phyloP scores from a whole-genome alignment of 1,284 basidiomycete species.

The Apiotrichum gamsii region DNA sequence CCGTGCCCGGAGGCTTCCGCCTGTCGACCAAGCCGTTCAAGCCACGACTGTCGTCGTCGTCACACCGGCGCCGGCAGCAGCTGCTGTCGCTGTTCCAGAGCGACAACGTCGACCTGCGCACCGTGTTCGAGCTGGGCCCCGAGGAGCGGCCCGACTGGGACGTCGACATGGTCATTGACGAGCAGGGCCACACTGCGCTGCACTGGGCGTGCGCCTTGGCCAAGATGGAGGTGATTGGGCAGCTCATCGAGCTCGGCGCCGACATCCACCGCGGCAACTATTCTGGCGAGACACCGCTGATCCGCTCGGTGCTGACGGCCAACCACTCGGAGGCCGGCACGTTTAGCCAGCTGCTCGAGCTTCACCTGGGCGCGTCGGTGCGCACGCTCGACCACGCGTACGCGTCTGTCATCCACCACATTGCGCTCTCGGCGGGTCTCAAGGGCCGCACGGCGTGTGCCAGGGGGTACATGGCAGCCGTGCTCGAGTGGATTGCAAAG shows the following conservation, averaged over 20 bases:
- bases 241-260: slow-evolving; percentile 65
- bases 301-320: slow-evolving; percentile 83
- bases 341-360: slow-evolving; percentile 63
- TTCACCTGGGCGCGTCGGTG: slow-evolving; percentile 56
- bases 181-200: slow-evolving; percentile 88
- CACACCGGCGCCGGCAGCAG: slow-evolving; percentile 48
- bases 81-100: slow-evolving; percentile 34
- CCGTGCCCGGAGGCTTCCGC: slow-evolving; percentile 51
- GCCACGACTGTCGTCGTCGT: slow-evolving; percentile 52
- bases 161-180: slow-evolving; percentile 77
- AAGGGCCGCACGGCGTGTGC: slow-evolving; percentile 78
- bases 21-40: slow-evolving; percentile 63
- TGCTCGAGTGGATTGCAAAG: slow-evolving; percentile 71
- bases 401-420: slow-evolving; percentile 89
- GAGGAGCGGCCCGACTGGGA: slow-evolving; percentile 50
- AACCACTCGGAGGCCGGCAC: slow-evolving; percentile 73
- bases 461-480: slow-evolving; percentile 84
- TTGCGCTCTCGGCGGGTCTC: slow-evolving; percentile 82
- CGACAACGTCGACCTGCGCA: slow-evolving; percentile 26
- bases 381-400: slow-evolving; percentile 85
- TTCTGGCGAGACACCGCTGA: slow-evolving; percentile 89
- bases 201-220: slow-evolving; percentile 89
- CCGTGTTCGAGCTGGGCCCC: slow-evolving; percentile 21
- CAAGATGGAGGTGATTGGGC: slow-evolving; percentile 60
- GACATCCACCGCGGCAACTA: slow-evolving; percentile 86